Evolutionary conservation across 169 alveolate species (phyloP).

Genomic region (Prorocentrum cordatum): DNA sequence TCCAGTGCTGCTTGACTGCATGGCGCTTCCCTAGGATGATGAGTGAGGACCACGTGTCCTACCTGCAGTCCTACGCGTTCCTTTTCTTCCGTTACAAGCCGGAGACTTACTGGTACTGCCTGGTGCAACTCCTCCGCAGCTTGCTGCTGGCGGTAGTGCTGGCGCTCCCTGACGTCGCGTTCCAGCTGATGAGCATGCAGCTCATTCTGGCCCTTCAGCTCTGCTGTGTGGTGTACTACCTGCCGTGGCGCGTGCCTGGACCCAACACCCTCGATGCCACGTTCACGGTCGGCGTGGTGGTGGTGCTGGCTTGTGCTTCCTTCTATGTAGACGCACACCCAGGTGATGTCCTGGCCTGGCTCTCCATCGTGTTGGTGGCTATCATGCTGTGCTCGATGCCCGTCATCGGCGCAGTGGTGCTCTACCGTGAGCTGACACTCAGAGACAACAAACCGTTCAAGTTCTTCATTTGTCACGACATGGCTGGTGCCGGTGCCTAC

Average conservation of each 20-base stretch:
- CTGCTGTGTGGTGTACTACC: not conserved
- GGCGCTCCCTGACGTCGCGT: not conserved
- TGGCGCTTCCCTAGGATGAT: not conserved
- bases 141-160: not conserved
- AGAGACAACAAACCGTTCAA: too few species aligned
- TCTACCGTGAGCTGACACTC: too few species aligned
- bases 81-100: not conserved
- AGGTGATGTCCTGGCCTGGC: too few species aligned
- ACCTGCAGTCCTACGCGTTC: not conserved
- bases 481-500: too few species aligned
- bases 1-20: not conserved
- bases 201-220: not conserved
- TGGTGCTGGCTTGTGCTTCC: too few species aligned
- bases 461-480: too few species aligned
- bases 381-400: too few species aligned
- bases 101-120: not conserved
- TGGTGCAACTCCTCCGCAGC: not conserved
- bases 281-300: too few species aligned
- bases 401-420: too few species aligned
- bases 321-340: too few species aligned
- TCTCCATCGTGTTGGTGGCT: too few species aligned
- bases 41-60: not conserved
- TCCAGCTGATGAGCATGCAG: not conserved
- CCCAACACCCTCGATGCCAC: not conserved
- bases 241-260: not conserved